Evolutionary conservation across 805 yeast species (phyloP).

Genomic region (Saccharomycopsis schoenii): DNA sequence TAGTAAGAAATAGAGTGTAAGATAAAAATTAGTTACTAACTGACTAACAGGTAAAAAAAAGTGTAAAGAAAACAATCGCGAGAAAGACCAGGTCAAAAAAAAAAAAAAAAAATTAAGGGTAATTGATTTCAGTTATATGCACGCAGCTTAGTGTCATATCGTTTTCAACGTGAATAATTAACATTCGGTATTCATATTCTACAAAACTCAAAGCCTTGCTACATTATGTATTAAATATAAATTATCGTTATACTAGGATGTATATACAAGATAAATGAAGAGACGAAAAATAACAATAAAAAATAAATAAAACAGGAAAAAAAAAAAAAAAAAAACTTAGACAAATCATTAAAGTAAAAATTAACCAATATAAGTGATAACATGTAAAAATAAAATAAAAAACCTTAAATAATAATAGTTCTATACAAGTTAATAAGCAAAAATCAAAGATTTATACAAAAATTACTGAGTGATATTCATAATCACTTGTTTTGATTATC

Average conservation of each 20-base stretch:
- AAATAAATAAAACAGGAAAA: neutral
- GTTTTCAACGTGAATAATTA: neutral
- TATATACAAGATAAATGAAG: neutral
- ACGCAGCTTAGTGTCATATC: no score
- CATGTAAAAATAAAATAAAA: neutral
- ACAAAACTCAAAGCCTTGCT: neutral
- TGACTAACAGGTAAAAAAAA: no score
- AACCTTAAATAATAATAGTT: neutral
- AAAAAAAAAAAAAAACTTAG: neutral
- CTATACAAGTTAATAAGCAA: neutral
- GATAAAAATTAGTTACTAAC: neutral
- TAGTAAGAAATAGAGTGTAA: neutral
- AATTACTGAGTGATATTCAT: neutral
- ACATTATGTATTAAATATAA: neutral
- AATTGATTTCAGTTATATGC: no score
- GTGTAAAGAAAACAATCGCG: neutral
- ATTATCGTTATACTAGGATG: neutral
- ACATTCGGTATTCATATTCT: neutral
- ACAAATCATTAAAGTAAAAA: neutral
- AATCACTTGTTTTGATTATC: neutral
- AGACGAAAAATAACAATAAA: neutral
- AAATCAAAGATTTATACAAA: neutral
- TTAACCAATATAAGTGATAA: neutral
- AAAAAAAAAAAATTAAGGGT: no score
- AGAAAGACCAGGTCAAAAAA: neutral